Evolutionary conservation across 441 rosid genomes (phyloP).

Genomic region (Iberis amara): DNA sequence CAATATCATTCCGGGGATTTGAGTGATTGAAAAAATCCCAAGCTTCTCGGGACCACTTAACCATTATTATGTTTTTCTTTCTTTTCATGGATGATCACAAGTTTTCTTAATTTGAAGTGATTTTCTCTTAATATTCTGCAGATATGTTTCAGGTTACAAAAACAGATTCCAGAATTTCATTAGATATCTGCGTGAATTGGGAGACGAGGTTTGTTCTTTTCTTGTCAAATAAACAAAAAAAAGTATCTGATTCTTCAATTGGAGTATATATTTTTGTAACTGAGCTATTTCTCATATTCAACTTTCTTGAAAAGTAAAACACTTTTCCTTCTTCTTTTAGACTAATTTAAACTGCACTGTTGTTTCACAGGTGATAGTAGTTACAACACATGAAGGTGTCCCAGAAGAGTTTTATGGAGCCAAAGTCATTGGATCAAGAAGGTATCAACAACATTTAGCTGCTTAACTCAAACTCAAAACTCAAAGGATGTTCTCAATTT

Average conservation of each 20-base stretch:
- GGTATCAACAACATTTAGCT: constrained; percentile 36
- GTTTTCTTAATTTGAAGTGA: neutral
- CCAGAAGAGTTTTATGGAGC: constrained; percentile 94
- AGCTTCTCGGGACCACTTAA: too few species aligned
- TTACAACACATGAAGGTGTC: constrained; percentile 97
- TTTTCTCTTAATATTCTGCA: constrained; percentile 37
- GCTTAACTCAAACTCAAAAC: neutral
- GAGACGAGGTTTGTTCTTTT: constrained; percentile 67
- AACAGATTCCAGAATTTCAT: constrained; percentile 96
- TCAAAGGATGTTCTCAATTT: neutral
- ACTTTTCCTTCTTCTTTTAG: too few species aligned
- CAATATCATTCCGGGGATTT: too few species aligned
- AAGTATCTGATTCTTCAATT: neutral
- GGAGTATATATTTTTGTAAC: neutral
- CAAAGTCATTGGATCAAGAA: constrained; percentile 81
- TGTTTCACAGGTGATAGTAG: constrained; percentile 67
- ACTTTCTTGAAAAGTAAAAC: too few species aligned
- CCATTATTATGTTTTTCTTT: too few species aligned
- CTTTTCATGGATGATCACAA: too few species aligned
- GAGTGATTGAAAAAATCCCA: too few species aligned
- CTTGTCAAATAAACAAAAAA: neutral
- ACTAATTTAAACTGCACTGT: neutral
- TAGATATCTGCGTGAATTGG: constrained; percentile 88
- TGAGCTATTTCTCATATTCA: too few species aligned
- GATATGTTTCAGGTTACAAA: constrained; percentile 92